A percentile compares a stretch with the other conserved stretches of the same genome.
phyloP scores from a whole-genome alignment of 805 yeast species.

The Wickerhamiella galacta region DNA sequence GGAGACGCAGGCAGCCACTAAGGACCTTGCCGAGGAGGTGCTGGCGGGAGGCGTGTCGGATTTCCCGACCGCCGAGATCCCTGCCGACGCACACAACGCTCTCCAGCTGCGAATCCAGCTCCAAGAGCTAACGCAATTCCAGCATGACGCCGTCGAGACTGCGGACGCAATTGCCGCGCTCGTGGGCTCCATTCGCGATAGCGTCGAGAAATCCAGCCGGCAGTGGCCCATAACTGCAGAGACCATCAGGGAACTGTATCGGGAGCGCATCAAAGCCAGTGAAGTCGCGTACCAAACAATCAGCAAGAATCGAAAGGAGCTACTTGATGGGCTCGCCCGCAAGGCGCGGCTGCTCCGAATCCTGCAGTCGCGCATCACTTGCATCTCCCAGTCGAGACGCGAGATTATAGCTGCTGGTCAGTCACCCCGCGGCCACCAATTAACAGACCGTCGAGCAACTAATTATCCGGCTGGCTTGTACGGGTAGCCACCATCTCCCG shows the following conservation, averaged over 20 bases:
- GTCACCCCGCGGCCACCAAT: too few species aligned
- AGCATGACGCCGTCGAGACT: conserved; percentile 12
- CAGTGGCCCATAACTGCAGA: conserved; percentile 3
- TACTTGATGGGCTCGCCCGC: conserved; percentile 5
- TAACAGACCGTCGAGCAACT: too few species aligned
- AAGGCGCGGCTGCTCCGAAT: conserved; percentile 2
- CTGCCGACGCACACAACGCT: conserved; percentile 3
- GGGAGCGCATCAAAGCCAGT: conserved; percentile 6
- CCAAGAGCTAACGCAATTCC: conserved; percentile 9
- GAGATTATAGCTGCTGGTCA: too few species aligned
- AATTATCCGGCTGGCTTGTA: too few species aligned
- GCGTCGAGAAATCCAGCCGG: conserved; percentile 6
- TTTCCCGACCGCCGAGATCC: background rate
- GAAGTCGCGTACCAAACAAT: conserved; percentile 6
- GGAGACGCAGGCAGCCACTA: conserved; percentile 12
- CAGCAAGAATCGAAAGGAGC: conserved; percentile 5
- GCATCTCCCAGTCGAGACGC: too few species aligned
- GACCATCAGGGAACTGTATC: conserved; percentile 7
- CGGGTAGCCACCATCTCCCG: too few species aligned
- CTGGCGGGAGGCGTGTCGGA: conserved; percentile 5
- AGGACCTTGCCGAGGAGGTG: conserved; percentile 14
- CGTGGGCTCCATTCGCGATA: conserved; percentile 8
- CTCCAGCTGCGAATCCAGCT: conserved; percentile 10
- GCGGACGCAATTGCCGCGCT: conserved; percentile 7
- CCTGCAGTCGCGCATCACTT: background rate